These are phyloP conservation scores for Ophiostoma himal-ulmi DNA, from an alignment of 2,329 filamentous ascomycete species.

Conservation along the genomic window DNA sequence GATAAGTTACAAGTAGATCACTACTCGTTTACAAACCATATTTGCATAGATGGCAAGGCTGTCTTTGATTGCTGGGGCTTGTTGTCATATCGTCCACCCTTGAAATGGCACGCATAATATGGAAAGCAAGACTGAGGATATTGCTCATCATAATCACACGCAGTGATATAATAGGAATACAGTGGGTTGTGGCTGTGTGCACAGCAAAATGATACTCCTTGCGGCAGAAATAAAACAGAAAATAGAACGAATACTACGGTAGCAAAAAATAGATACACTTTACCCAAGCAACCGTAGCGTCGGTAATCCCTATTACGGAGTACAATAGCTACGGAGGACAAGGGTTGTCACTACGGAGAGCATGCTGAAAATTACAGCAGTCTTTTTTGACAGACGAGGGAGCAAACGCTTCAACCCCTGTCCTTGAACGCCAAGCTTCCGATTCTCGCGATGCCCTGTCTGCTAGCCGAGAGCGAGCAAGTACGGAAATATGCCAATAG, in stretches of 20 bases:
- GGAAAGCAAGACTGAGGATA: background rate
- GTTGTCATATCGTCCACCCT: background rate
- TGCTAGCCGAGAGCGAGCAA: background rate
- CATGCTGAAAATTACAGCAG: background rate
- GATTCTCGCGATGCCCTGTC: background rate
- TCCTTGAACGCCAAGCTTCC: background rate
- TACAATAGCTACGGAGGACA: background rate
- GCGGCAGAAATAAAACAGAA: background rate
- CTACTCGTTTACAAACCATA: background rate
- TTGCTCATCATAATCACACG: background rate
- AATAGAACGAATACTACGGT: background rate
- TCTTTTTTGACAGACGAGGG: background rate
- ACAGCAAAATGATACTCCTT: background rate
- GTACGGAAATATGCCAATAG: no score
- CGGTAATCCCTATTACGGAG: constrained; percentile 5
- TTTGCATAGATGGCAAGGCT: background rate
- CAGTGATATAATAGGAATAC: background rate
- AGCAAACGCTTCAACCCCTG: background rate
- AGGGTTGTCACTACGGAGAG: background rate
- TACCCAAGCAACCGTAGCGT: background rate
- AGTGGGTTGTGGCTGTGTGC: constrained; percentile 4
- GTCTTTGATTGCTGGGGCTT: background rate
- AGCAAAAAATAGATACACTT: constrained; percentile 7
- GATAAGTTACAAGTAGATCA: no score
- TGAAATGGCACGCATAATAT: background rate